phyloP scores from a whole-genome alignment of 2,329 filamentous ascomycete species.

The Ambrosiella cleistominuta region DNA sequence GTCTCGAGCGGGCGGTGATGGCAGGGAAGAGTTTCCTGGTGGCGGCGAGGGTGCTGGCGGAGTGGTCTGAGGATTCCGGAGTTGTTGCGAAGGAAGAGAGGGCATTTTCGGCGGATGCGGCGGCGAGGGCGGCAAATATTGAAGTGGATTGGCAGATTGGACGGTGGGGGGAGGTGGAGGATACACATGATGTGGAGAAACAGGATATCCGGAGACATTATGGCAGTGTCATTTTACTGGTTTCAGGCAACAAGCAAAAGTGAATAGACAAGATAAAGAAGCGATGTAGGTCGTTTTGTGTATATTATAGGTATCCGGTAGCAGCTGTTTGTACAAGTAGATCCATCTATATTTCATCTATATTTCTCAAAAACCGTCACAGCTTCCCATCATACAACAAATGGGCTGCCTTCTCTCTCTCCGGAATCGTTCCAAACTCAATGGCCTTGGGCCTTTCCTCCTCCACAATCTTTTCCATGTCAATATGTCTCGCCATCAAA shows the following conservation, averaged over 20 bases:
- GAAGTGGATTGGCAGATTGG: constrained; percentile 83
- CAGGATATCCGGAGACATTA: constrained; percentile 79
- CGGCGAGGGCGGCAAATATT: constrained; percentile 56
- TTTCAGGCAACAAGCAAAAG: constrained; percentile 35
- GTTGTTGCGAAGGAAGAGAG: constrained; percentile 18
- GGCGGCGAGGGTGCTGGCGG: constrained; percentile 57
- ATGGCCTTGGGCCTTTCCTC: constrained; percentile 16
- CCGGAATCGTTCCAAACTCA: constrained; percentile 21
- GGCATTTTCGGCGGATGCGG: constrained; percentile 66
- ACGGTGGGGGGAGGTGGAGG: constrained; percentile 92
- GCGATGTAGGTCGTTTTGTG: neutral
- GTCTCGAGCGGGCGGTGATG: constrained; percentile 64
- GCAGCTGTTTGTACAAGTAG: neutral
- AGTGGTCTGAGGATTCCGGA: constrained; percentile 63
- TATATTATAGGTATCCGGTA: neutral
- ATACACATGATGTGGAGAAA: constrained; percentile 90
- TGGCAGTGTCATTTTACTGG: constrained; percentile 68
- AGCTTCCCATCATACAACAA: constrained; percentile 2
- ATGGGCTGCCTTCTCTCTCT: constrained; percentile 7
- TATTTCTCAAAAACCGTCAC: too few species aligned
- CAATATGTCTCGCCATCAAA: constrained; percentile 36
- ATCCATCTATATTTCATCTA: neutral
- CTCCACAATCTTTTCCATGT: constrained; percentile 23
- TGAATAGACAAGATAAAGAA: too few species aligned
- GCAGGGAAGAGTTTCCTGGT: constrained; percentile 76